Evolutionary conservation across 805 yeast species (phyloP).

Genomic region (Candida hungchunana): DNA sequence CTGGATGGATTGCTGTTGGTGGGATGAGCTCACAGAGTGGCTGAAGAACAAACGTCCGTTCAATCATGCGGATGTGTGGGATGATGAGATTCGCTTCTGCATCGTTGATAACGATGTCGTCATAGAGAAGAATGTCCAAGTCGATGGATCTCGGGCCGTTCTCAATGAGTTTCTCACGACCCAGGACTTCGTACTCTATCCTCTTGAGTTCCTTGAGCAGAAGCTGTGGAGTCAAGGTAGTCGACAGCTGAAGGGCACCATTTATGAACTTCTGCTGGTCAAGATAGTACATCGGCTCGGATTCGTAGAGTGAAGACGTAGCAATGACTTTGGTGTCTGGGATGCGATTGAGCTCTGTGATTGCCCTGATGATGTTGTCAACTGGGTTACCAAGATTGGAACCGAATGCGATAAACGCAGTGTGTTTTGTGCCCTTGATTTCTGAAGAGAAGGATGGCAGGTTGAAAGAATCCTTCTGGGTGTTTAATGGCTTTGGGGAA

Average conservation of each 20-base stretch:
- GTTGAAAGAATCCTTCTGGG: conserved; percentile 9
- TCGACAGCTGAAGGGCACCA: conserved; percentile 71
- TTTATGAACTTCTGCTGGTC: conserved; percentile 82
- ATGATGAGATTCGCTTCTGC: conserved; percentile 53
- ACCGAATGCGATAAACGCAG: conserved; percentile 82
- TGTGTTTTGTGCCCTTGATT: conserved; percentile 33
- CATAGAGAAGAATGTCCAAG: conserved; percentile 74
- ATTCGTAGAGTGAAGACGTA: conserved; percentile 77
- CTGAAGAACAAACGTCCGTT: conserved; percentile 82
- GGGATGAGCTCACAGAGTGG: conserved; percentile 82
- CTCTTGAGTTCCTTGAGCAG: conserved; percentile 59
- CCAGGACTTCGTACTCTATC: conserved; percentile 70
- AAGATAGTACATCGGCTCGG: conserved; percentile 86
- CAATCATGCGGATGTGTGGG: conserved; percentile 88
- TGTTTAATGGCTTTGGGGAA: conserved; percentile 1
- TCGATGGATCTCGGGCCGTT: conserved; percentile 94
- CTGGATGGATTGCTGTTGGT: conserved; percentile 69
- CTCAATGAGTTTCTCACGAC: conserved; percentile 71
- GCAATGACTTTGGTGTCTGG: conserved; percentile 39
- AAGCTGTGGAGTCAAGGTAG: conserved; percentile 58
- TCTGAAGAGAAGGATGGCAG: conserved; percentile 34
- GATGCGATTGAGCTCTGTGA: conserved; percentile 39
- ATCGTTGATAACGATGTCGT: conserved; percentile 46
- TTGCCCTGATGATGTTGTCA: conserved; percentile 53
- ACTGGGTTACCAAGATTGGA: conserved; percentile 77